Base-by-base conservation (phyloP, 306 rosid genomes). In the Acmispon strigosus region DNA sequence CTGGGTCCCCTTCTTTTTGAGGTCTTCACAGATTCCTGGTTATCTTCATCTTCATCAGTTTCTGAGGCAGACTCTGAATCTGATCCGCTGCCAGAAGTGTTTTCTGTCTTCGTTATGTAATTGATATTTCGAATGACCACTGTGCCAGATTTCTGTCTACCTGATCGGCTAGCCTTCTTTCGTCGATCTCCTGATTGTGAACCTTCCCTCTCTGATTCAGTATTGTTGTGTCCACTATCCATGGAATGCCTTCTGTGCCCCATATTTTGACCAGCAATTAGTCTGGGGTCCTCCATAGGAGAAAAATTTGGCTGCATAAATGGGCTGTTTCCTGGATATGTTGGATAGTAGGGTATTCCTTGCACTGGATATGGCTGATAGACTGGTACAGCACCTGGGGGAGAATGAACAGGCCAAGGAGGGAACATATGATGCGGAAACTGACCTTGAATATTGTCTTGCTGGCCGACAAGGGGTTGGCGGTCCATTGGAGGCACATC, bases 401-500 rank as follows among this genome's bases (percentile, higher is more conserved):
- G 87, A 84, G 96, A 86, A 82, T 91, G 94, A 77, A 91, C 63
- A 69, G 96, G 97, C 99, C 99, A 95, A 43, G 95, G 89, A 78
- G 97, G 91, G 63, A 66, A 89, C 90, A 95, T 82, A 50, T 84
- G 94, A 75, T 70, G 96, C n/a, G 96, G 96, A 84, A 83, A 91
- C 74, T 91, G 97, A 27, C 96, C 97, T 37, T 82, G 99, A 78
- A 82, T 70, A 81, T 93, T 79, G 66, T 88, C 98, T 67, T 76
- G 97, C 58, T 80, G 81, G 49, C 92, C 87, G 2, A 65, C 54
- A 8, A 86, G 83, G 69, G 85, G 81, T 79, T 87, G 94, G 75
- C 66, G 82, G 62, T 86, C 90, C 79, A 45, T 15, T 20, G 88
- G 80, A 71, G 86, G 78, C 76, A 81, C 87, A 80, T 89, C 97